phyloP scores from a whole-genome alignment of 2,329 filamentous ascomycete species.

The Cordyceps farinosa region DNA sequence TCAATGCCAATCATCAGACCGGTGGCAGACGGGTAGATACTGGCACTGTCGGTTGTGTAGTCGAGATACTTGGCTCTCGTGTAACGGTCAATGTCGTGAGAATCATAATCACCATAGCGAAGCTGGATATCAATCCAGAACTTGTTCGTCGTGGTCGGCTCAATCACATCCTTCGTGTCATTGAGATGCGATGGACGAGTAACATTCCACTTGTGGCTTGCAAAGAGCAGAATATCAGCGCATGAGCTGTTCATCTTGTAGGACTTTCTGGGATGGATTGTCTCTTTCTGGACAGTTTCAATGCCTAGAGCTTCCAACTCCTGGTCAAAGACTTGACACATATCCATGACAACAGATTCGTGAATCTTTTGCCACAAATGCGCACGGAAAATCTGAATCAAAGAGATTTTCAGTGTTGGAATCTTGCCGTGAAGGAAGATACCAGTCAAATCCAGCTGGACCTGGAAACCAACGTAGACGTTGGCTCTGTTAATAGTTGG shows the following conservation, averaged over 20 bases:
- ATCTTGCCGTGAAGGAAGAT: conserved; percentile 99
- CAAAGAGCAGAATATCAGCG: conserved; percentile 93
- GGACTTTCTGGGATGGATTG: conserved; percentile 96
- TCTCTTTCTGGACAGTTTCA: conserved; percentile 97
- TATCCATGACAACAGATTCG: conserved; percentile 96
- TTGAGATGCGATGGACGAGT: conserved; percentile 89
- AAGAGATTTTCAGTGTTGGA: conserved; percentile 92
- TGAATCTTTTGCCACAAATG: conserved; percentile 99
- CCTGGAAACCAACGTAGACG: conserved; percentile 98
- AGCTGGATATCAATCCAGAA: conserved; percentile 99
- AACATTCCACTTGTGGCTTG: conserved; percentile 98
- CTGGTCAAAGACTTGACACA: conserved; percentile 97
- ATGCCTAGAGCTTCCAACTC: conserved; percentile 94
- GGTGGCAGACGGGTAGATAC: conserved; percentile 94
- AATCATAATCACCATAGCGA: conserved; percentile 96
- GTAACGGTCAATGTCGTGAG: conserved; percentile 97
- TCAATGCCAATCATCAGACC: conserved; percentile 98
- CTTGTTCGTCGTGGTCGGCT: conserved; percentile 93
- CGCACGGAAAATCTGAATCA: conserved; percentile 98
- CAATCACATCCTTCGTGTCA: conserved; percentile 94
- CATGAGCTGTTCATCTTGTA: conserved; percentile 99
- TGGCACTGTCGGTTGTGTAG: conserved; percentile 98
- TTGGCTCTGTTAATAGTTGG: conserved; percentile 92
- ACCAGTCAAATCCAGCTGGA: conserved; percentile 93
- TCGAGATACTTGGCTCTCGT: conserved; percentile 97